phyloP scores from a whole-genome alignment of 495 filamentous ascomycete species.

The Neurospora tetrasperma region DNA sequence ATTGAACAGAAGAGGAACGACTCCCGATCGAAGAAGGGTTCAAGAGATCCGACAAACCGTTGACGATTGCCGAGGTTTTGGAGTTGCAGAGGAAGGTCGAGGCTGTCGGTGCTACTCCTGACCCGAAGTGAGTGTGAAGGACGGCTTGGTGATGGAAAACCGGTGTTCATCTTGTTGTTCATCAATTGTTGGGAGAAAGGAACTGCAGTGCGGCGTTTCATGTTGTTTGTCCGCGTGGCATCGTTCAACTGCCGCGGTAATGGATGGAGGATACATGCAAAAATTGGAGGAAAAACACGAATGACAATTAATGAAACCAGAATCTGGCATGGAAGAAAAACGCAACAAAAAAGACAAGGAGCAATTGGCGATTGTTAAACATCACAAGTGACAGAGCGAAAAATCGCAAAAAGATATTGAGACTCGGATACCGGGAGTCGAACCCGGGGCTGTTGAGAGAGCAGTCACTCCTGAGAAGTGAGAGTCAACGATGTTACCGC shows the following conservation, averaged over 20 bases:
- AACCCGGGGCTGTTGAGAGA: too few species aligned
- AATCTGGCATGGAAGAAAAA: background rate
- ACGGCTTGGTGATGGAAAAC: background rate
- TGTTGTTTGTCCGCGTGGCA: too few species aligned
- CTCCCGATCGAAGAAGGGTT: slow-evolving; percentile 23
- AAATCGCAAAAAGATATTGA: background rate
- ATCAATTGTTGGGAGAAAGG: too few species aligned
- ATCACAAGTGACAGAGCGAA: too few species aligned
- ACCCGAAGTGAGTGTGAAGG: background rate
- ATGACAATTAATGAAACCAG: background rate
- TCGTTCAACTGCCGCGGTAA: background rate
- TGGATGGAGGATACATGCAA: background rate
- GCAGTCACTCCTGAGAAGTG: too few species aligned
- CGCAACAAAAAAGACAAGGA: background rate
- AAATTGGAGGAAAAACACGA: background rate
- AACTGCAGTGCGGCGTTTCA: too few species aligned
- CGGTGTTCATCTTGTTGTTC: background rate
- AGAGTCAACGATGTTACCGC: background rate
- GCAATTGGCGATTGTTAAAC: too few species aligned
- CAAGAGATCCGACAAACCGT: slow-evolving; percentile 9
- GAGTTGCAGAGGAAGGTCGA: slow-evolving; percentile 15
- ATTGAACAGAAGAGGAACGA: slow-evolving; percentile 16
- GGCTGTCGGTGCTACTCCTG: background rate
- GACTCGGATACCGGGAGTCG: background rate
- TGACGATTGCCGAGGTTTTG: slow-evolving; percentile 14